Percentiles rank a stretch among this genome's conserved stretches.
Conservation (phyloP, 2,329 filamentous ascomycete genomes). For the Amphichorda felina region DNA sequence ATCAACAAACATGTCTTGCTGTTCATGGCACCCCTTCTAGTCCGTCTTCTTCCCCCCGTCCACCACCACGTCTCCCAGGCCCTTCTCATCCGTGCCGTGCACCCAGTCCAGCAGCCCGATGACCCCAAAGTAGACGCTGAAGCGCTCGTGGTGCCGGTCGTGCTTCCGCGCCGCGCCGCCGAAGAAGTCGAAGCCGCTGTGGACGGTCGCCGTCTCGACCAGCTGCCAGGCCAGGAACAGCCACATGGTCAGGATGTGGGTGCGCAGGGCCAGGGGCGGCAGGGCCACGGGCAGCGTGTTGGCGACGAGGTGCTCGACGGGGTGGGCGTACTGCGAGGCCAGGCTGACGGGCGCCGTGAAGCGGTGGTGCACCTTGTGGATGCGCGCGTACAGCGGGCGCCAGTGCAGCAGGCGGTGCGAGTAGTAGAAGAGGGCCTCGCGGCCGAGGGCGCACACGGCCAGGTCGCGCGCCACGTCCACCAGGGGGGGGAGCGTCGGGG, state of each 20-base stretch:
- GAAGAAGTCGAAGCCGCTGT: slow-evolving; percentile 46
- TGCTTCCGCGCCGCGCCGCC: slow-evolving; percentile 33
- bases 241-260: slow-evolving; percentile 42
- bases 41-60: too few species aligned
- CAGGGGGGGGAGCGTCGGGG: slow-evolving; percentile 20
- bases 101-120: slow-evolving; percentile 42
- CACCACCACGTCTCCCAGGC: too few species aligned
- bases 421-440: slow-evolving; percentile 45
- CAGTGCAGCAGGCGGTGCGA: slow-evolving; percentile 39
- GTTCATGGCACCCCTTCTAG: too few species aligned
- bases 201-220: slow-evolving; percentile 39
- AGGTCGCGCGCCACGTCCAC: slow-evolving; percentile 27
- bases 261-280: slow-evolving; percentile 30
- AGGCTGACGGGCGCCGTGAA: slow-evolving; percentile 44
- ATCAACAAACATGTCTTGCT: too few species aligned
- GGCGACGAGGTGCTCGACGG: slow-evolving; percentile 41
- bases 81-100: slow-evolving; percentile 31
- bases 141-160: slow-evolving; percentile 45
- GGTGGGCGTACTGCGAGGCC: slow-evolving; percentile 44
- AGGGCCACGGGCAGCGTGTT: slow-evolving; percentile 39
- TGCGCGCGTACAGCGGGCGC: slow-evolving; percentile 30
- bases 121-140: slow-evolving; percentile 39
- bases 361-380: slow-evolving; percentile 45
- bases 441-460: slow-evolving; percentile 23
- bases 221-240: slow-evolving; percentile 34